These are phyloP conservation scores for Tulasnella sp. DNA, from an alignment of 768 basidiomycete genomes.

Conservation along the genomic window DNA sequence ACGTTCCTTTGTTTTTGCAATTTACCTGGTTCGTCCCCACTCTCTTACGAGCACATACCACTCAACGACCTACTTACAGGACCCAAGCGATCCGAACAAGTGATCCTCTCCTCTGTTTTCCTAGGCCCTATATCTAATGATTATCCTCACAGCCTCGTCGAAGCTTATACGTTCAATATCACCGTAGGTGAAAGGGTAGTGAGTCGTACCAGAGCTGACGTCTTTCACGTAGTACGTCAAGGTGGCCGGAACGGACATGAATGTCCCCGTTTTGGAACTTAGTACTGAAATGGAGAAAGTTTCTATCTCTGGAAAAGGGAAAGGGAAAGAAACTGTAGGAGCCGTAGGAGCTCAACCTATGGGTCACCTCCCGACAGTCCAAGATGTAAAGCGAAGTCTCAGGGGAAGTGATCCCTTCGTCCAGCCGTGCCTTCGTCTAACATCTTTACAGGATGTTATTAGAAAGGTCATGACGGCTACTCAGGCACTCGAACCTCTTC, in stretches of 20 bases:
- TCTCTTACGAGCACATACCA: background rate
- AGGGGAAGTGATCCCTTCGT: slow-evolving; percentile 37
- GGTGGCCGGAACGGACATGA: slow-evolving; percentile 44
- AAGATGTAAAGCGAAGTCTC: slow-evolving; percentile 70
- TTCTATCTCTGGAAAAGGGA: slow-evolving; percentile 28
- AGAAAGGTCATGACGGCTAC: slow-evolving; percentile 70
- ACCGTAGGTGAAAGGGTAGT: slow-evolving; percentile 33
- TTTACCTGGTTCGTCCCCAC: slow-evolving; percentile 51
- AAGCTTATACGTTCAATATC: slow-evolving; percentile 83
- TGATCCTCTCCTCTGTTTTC: slow-evolving; percentile 26
- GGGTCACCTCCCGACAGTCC: slow-evolving; percentile 57
- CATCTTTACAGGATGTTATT: slow-evolving; percentile 25
- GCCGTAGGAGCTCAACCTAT: slow-evolving; percentile 45
- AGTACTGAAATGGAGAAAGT: slow-evolving; percentile 46
- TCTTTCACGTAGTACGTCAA: slow-evolving; percentile 46
- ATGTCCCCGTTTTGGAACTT: slow-evolving; percentile 62
- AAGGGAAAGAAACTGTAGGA: slow-evolving; percentile 27
- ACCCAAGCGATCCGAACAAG: slow-evolving; percentile 78
- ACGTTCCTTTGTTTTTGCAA: slow-evolving; percentile 71
- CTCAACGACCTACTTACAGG: slow-evolving; percentile 33
- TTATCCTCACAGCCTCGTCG: slow-evolving; percentile 47
- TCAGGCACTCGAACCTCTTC: slow-evolving; percentile 65
- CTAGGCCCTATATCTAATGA: too few relatives aligned
- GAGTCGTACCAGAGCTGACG: background rate
- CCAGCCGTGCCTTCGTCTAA: background rate